Evolutionary conservation across 1,139 yeast genomes (phyloP), one percentile per base, ranked within the genome.

Genomic region (Wickerhamiella infanticola): DNA sequence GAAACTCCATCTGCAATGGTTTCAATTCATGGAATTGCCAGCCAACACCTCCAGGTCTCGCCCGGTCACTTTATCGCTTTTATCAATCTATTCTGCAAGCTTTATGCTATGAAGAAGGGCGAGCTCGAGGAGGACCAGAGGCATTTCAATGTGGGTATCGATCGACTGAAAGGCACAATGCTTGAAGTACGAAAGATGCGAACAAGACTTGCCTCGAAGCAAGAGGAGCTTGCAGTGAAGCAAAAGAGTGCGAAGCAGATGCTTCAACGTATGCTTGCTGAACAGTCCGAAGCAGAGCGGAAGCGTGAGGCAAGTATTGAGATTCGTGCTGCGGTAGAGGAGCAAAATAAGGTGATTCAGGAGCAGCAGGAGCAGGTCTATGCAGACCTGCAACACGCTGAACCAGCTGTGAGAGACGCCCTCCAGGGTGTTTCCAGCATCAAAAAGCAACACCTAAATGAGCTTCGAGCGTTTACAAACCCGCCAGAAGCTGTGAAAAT

Each of bases 221-320:
- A 75, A 50, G 54, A 52, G 1, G 66, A 63, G 29, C 66, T 90
- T 38, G 61, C 62, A 35, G 46, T 45, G 0, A 88, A 86, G 52
- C 84, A 81, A 51, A 57, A 60, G 18, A 83, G 81, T 53, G 95
- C 96, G 0, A 73, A 75, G 50, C 63, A 65, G 24, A 82, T 84
- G 72, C 69, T 90, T 45, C 76, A 79, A 53, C 75, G 69, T 45
- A 84, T 90, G 84, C 70, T 90, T n/a, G 66, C 72, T 0, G 94
- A 85, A 45, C 97, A 90, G 58, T 86, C 84, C 58, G 95, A 86
- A 56, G 93, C 96, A 0, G 97, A 90, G 60, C 67, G 95, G 49
- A 84, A 81, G 53, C 83, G 81, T 49, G 95, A 82, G 50, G 88
- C 94, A 18, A 84, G 95, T 0, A 67, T 82, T 9, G 81, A 77